These are phyloP conservation scores for Pseudoneurospora amorphoporcata DNA, from an alignment of 495 filamentous ascomycete species.

Conservation along the genomic window DNA sequence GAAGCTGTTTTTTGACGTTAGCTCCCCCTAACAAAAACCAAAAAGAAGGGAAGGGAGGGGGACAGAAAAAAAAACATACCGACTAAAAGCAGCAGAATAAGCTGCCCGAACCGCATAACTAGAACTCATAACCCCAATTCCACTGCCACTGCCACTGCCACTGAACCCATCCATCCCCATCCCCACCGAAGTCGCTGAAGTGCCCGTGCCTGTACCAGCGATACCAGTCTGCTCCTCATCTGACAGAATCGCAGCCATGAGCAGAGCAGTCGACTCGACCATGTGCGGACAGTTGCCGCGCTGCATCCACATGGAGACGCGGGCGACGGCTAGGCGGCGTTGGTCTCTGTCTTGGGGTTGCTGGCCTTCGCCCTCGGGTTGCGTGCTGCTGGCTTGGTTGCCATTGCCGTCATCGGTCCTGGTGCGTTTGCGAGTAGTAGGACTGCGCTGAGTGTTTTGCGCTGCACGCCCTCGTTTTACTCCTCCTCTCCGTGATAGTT, in stretches of 20 bases:
- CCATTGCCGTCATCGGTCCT: neutral
- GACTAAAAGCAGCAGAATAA: constrained; percentile 39
- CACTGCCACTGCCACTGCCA: neutral
- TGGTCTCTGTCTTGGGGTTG: neutral
- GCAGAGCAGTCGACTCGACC: constrained; percentile 69
- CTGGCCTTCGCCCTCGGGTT: neutral
- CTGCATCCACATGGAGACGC: constrained; percentile 46
- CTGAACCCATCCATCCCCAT: constrained; percentile 35
- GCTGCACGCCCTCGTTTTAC: neutral
- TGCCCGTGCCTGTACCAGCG: neutral
- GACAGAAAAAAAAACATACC: constrained; percentile 21
- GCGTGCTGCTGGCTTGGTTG: neutral
- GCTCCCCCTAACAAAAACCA: neutral
- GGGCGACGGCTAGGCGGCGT: constrained; percentile 32
- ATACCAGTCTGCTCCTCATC: constrained; percentile 44
- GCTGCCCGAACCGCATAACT: constrained; percentile 35
- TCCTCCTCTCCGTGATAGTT: neutral
- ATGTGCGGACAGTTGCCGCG: constrained; percentile 71
- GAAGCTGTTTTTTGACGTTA: constrained; percentile 45
- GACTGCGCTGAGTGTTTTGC: neutral
- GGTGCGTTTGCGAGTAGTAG: neutral
- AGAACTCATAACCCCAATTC: constrained; percentile 9
- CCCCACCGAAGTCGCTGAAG: constrained; percentile 14
- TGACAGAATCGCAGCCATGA: constrained; percentile 62
- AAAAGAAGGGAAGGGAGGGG: no score